A percentile compares a stretch with the other conserved stretches of the same genome.
Conservation (phyloP, 2,329 filamentous ascomycete species). For the Microdochium trichocladiopsis region DNA sequence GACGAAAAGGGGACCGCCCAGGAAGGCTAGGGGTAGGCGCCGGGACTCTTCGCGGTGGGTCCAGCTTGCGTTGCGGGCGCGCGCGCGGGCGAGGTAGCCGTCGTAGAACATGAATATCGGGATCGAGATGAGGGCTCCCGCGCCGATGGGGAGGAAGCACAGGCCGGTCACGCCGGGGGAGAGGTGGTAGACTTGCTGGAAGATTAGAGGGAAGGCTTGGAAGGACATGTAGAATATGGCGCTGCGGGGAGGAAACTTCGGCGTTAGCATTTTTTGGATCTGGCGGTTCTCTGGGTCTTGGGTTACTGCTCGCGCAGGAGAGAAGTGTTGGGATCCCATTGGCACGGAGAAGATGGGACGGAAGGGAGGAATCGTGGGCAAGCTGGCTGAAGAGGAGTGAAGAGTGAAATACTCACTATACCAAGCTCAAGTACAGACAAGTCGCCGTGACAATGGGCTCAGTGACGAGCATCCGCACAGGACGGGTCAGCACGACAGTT, state of each 20-base stretch:
- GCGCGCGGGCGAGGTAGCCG: conserved; percentile 44
- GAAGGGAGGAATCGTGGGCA: too few relatives aligned
- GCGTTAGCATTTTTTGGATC: background rate
- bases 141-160: conserved; percentile 61
- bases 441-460: conserved; percentile 69
- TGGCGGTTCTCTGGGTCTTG: background rate
- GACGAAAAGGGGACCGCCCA: conserved; percentile 60
- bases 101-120: conserved; percentile 62
- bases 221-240: conserved; percentile 64
- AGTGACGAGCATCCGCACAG: conserved; percentile 62
- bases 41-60: conserved; percentile 56
- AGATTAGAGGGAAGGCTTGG: conserved; percentile 67
- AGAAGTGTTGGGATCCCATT: background rate
- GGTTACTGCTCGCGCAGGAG: background rate
- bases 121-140: conserved; percentile 52
- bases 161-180: conserved; percentile 58
- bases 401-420: background rate
- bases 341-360: background rate
- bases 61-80: conserved; percentile 45
- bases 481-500: conserved; percentile 64
- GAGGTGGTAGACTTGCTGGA: conserved; percentile 55
- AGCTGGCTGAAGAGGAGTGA: too few relatives aligned
- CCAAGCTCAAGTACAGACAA: conserved; percentile 54
- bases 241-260: background rate
- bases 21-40: conserved; percentile 62